Base-by-base conservation (phyloP, 2,329 filamentous ascomycete genomes). In the Diplodia mutila region DNA sequence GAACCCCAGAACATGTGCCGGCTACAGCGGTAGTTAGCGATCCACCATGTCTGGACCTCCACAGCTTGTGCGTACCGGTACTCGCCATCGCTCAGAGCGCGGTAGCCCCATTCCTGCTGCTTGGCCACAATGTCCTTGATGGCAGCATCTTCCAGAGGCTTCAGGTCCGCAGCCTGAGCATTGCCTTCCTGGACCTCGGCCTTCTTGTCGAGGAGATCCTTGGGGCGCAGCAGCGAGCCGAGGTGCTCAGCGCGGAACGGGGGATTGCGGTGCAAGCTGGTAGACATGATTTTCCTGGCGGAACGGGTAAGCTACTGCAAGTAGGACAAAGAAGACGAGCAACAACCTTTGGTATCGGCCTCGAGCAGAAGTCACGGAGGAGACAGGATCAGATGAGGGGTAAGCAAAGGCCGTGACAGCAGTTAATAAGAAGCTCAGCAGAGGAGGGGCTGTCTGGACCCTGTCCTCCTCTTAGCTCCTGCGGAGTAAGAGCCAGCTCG, bases 221-320 rank as follows among this genome's bases (percentile, higher is more conserved):
- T 78, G 1, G 90, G 89, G 29, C 90, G 87, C 70, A 91, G 85
- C 21, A 91, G 83, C 16, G 89, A 91, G 57, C 90, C 89, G 69
- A 91, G 84, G 71, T 91, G 90, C 77, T 91, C 89, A 67, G 89
- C 88, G 75, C 90, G 86, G 77, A 90, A 91, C 57, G 87, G 89
- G 23, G 86, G 85, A 69, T 80, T 81, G 68, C 79, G 80, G 52
- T 69, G 69, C 49, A 65, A 32, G n/a, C 29, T 39, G 1, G 59
- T 23, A 7, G 66, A 64, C 66, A 68, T 68, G n/a, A 14, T 52
- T 21, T 46, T 11, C 4, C 39, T 54, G 27, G 46, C 34, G 23
- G 51, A 46, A 46, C 25, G 34, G 51, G 51, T 48, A 57, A 66
- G 51, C n/a, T 48, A 66, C 34, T 37, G 61, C 59, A 51, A 37